phyloP scores from a whole-genome alignment of 2,329 filamentous ascomycete species.

The Fusarium sp. region DNA sequence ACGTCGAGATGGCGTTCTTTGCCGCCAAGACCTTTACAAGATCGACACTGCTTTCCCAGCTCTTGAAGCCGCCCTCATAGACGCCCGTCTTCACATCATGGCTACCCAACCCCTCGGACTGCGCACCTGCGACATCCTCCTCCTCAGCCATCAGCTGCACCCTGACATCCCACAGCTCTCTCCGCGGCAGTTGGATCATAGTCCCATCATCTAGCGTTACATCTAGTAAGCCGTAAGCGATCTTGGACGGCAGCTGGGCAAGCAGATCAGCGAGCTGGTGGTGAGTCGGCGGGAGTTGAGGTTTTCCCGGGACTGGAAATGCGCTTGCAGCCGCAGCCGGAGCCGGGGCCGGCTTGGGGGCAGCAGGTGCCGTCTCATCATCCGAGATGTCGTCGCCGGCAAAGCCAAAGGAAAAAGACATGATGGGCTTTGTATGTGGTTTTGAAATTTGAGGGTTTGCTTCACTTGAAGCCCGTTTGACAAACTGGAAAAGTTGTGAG shows the following conservation, averaged over 20 bases:
- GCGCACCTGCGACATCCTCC: constrained; percentile 55
- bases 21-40: constrained; percentile 75
- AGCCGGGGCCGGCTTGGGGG: constrained; percentile 37
- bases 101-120: constrained; percentile 66
- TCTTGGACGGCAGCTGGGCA: constrained; percentile 75
- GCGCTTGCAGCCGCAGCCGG: constrained; percentile 52
- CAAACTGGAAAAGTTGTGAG: constrained; percentile 35
- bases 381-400: constrained; percentile 72
- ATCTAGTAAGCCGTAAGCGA: constrained; percentile 74
- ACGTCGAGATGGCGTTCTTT: constrained; percentile 51
- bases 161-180: constrained; percentile 85
- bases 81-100: constrained; percentile 84
- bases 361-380: constrained; percentile 48
- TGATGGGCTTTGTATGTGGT: constrained; percentile 30
- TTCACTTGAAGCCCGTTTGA: background rate
- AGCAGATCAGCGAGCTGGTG: constrained; percentile 66
- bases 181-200: constrained; percentile 71
- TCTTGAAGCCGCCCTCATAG: constrained; percentile 91
- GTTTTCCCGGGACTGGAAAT: constrained; percentile 72
- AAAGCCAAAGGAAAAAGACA: constrained; percentile 72
- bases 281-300: constrained; percentile 65
- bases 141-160: constrained; percentile 84
- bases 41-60: constrained; percentile 88
- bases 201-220: constrained; percentile 69
- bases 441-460: constrained; percentile 1